phyloP scores from a whole-genome alignment of 2,329 filamentous ascomycete species.

The Aspergillus brasiliensis region DNA sequence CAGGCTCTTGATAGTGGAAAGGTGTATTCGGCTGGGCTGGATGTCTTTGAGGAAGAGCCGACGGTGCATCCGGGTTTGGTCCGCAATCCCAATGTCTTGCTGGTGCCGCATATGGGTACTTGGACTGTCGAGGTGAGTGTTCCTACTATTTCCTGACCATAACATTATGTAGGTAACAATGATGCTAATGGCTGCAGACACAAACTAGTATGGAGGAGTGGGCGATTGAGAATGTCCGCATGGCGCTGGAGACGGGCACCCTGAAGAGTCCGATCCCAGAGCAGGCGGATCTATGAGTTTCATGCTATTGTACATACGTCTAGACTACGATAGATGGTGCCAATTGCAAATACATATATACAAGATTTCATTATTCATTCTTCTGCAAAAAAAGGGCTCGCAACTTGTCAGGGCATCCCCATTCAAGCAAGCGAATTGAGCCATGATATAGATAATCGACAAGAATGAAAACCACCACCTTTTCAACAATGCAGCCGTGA shows the following conservation, averaged over 20 bases:
- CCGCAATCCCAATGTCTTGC: constrained; percentile 68
- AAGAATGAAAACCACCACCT: neutral
- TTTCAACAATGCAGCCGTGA: constrained; percentile 18
- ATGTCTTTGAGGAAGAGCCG: constrained; percentile 83
- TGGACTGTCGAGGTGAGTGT: constrained; percentile 65
- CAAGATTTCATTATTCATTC: constrained; percentile 4
- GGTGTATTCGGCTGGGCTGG: constrained; percentile 71
- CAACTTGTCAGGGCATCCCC: too few relatives aligned
- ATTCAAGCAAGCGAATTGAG: too few relatives aligned
- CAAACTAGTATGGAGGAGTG: constrained; percentile 69
- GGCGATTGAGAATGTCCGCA: constrained; percentile 69
- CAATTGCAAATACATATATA: neutral
- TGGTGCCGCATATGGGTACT: constrained; percentile 86
- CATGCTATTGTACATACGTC: neutral
- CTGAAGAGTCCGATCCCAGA: constrained; percentile 73
- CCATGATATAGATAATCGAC: too few relatives aligned
- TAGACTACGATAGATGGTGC: neutral
- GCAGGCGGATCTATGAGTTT: constrained; percentile 54
- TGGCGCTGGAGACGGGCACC: constrained; percentile 63
- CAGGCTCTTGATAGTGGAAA: constrained; percentile 69
- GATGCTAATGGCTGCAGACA: constrained; percentile 40
- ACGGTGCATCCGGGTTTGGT: constrained; percentile 72
- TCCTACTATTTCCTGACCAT: neutral
- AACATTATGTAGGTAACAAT: too few relatives aligned
- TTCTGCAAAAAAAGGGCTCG: neutral